A percentile compares a stretch with the other conserved stretches of the same genome.
phyloP scores from a whole-genome alignment of 1,284 basidiomycete genomes.

The Puccinia triticina region DNA sequence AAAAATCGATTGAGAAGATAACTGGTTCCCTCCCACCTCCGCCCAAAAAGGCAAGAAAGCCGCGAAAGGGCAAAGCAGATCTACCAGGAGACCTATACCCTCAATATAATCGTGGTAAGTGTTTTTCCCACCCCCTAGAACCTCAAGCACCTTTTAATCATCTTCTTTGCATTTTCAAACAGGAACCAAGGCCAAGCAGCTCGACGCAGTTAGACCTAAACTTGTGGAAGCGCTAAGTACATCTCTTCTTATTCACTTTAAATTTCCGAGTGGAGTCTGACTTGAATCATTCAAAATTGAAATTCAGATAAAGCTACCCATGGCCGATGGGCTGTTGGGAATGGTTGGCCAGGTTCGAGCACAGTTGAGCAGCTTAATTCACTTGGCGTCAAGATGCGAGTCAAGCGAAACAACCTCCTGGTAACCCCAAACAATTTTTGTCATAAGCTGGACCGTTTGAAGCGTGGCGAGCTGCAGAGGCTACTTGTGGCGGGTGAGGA shows the following conservation, averaged over 20 bases:
- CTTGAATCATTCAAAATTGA: no score
- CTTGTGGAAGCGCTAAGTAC: neutral
- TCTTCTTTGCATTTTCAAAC: neutral
- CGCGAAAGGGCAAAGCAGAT: neutral
- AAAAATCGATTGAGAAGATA: neutral
- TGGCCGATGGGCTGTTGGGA: neutral
- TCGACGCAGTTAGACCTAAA: neutral
- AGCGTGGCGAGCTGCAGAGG: neutral
- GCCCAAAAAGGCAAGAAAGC: neutral
- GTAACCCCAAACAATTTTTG: neutral
- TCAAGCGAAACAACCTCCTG: neutral
- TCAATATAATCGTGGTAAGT: no score
- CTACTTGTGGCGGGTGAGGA: neutral
- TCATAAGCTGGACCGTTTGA: neutral
- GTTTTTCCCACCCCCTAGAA: no score
- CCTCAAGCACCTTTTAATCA: no score
- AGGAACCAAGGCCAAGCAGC: neutral
- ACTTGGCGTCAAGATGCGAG: neutral
- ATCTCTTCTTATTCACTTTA: neutral
- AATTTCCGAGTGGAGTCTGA: no score
- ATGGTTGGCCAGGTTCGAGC: slow-evolving; percentile 1
- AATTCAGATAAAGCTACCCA: no score
- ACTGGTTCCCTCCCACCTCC: neutral
- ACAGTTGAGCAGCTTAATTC: neutral
- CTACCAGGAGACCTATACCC: no score